Evolutionary conservation across 306 rosid genomes (phyloP).

Genomic region (Trifolium dubium): DNA sequence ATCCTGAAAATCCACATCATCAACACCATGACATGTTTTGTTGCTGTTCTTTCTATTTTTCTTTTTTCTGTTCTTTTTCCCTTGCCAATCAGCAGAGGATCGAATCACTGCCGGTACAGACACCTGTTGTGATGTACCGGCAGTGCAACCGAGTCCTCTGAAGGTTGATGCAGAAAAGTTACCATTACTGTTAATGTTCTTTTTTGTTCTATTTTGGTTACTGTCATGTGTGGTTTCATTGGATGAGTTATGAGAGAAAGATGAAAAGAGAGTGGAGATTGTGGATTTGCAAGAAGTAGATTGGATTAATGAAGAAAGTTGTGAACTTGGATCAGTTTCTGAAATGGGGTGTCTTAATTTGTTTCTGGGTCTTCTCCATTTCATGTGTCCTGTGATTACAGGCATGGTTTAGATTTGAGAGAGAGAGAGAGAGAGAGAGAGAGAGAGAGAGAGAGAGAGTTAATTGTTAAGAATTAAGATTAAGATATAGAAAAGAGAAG

Average conservation of each 20-base stretch:
- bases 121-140: conserved; percentile 79
- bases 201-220: conserved; percentile 49
- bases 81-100: conserved; percentile 82
- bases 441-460: not conserved
- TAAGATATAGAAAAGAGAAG: conserved; percentile 14
- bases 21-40: conserved; percentile 47
- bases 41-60: conserved; percentile 51
- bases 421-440: not conserved
- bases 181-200: conserved; percentile 29
- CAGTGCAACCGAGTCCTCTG: conserved; percentile 84
- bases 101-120: conserved; percentile 85
- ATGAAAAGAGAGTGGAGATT: conserved; percentile 78
- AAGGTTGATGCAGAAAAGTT: conserved; percentile 65
- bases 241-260: conserved; percentile 53
- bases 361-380: conserved; percentile 75
- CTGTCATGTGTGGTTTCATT: conserved; percentile 52
- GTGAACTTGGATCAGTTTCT: conserved; percentile 64
- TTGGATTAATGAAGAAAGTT: conserved; percentile 59
- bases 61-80: conserved; percentile 65
- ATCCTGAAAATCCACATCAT: conserved; percentile 69
- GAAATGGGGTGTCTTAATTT: conserved; percentile 61
- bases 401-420: conserved; percentile 56
- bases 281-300: conserved; percentile 79
- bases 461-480: conserved; percentile 2
- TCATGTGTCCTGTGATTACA: conserved; percentile 56